Evolutionary conservation across 2,329 filamentous ascomycete genomes (phyloP).

Genomic region (Sarocladiaceae sp.): DNA sequence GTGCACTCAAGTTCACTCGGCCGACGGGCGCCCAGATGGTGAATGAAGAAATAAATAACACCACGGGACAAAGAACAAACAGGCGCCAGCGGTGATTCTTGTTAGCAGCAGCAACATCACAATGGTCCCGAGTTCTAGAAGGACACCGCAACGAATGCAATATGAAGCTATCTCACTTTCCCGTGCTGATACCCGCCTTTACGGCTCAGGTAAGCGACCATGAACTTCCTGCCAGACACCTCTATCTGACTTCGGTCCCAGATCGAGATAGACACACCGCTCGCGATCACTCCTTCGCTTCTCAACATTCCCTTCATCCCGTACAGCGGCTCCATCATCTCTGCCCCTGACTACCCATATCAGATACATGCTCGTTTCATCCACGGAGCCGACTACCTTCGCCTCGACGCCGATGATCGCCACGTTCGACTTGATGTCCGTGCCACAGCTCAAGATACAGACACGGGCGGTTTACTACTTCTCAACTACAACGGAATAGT

Average conservation of each 20-base stretch:
- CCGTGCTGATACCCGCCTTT: conserved; percentile 33
- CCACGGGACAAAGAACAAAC: too few relatives aligned
- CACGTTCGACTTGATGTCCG: conserved; percentile 34
- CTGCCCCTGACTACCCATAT: conserved; percentile 30
- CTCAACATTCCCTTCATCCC: conserved; percentile 29
- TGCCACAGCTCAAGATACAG: conserved; percentile 27
- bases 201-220: conserved; percentile 29
- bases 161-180: conserved; percentile 30
- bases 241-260: conserved; percentile 8
- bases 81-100: too few relatives aligned
- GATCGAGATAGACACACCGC: conserved; percentile 30
- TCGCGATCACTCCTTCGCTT: conserved; percentile 27
- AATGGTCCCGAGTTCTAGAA: too few relatives aligned
- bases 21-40: too few relatives aligned
- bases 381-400: conserved; percentile 36
- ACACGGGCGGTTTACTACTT: conserved; percentile 26
- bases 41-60: too few relatives aligned
- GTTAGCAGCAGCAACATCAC: too few relatives aligned
- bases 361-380: conserved; percentile 31
- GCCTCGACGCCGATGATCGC: conserved; percentile 30
- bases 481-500: conserved; percentile 36
- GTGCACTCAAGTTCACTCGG: too few relatives aligned
- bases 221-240: neutral
- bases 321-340: conserved; percentile 26
- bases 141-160: too few relatives aligned